Base-by-base conservation (phyloP, 495 filamentous ascomycete species). In the Oidiodendron maius region DNA sequence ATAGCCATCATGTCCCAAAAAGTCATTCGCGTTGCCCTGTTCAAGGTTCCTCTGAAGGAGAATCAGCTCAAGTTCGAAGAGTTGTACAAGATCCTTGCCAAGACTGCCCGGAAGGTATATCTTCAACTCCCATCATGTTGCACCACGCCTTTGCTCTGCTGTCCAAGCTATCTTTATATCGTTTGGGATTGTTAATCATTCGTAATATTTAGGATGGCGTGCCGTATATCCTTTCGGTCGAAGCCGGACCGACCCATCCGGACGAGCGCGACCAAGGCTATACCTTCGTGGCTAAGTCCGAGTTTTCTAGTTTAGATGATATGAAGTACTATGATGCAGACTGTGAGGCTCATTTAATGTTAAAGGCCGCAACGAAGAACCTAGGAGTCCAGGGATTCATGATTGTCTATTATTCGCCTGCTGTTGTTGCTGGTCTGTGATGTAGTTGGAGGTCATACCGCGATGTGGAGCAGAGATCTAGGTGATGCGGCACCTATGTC, bases 281-380 rank as follows among this genome's bases (percentile, higher is more conserved):
- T 64, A 87, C 76, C 4, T 47, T 89, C 36, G 69, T 73, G 9
- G 71, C 76, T 9, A 71, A 76, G 56, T 75, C 70, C 45, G 72
- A 71, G 40, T 87, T 87, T 51, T 68, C 71, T 4, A 78, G 59
- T 35, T 39, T 79, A 43, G 82, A 81, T 13, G 84, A 87, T 63
- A 81, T 87, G 77, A 62, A 78, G 55, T 87, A 78, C 61, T 89
- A 85, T 55, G 84, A 89, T 62, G 58, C 50, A 6, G 70, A 78
- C 51, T 85, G 81, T 59, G 66, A 70, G 50, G 48, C 48, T n/a
- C 48, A 51, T 45, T 20, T 24, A n/a, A 10, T 9, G 22, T 21
- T 51, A 30, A 51, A 51, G 48, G 39, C 2, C 4, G 3, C 34
- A 13, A 25, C 15, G 2, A 42, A 42, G 37, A 8, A 15, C 1